Evolutionary conservation across 2,329 filamentous ascomycete species (phyloP).

Genomic region (Fusarium sp.): DNA sequence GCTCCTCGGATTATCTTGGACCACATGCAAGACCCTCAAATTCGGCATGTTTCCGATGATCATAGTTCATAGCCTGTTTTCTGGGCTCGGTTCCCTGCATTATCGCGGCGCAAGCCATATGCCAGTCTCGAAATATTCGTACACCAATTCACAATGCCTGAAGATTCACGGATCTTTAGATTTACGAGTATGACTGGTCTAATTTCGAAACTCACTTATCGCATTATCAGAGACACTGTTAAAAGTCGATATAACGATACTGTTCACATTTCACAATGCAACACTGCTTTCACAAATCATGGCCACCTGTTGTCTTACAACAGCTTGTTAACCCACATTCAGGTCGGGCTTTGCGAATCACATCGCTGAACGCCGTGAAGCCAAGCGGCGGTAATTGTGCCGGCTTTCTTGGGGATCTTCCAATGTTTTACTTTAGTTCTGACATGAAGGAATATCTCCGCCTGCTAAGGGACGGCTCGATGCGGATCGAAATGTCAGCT

Average conservation of each 20-base stretch:
- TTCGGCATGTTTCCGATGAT: constrained; percentile 14
- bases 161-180: not conserved
- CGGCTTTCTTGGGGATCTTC: not conserved
- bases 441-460: not conserved
- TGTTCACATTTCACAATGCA: not conserved
- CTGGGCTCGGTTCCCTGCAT: not conserved
- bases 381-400: not conserved
- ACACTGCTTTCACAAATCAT: not conserved
- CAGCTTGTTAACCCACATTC: not conserved
- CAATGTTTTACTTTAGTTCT: constrained; percentile 3
- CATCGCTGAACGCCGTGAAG: not conserved
- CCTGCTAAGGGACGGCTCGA: not conserved
- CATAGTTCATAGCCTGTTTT: not conserved
- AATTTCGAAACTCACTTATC: not conserved
- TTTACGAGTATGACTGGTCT: not conserved
- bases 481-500: not conserved
- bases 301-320: not conserved
- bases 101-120: not conserved
- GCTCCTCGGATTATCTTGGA: not conserved
- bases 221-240: not conserved
- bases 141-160: not conserved
- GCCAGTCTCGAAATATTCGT: not conserved
- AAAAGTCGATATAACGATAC: not conserved
- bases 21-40: not conserved
- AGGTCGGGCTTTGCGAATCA: not conserved